Evolutionary conservation across 768 basidiomycete species (phyloP).

Genomic region (Crucibulum laeve): DNA sequence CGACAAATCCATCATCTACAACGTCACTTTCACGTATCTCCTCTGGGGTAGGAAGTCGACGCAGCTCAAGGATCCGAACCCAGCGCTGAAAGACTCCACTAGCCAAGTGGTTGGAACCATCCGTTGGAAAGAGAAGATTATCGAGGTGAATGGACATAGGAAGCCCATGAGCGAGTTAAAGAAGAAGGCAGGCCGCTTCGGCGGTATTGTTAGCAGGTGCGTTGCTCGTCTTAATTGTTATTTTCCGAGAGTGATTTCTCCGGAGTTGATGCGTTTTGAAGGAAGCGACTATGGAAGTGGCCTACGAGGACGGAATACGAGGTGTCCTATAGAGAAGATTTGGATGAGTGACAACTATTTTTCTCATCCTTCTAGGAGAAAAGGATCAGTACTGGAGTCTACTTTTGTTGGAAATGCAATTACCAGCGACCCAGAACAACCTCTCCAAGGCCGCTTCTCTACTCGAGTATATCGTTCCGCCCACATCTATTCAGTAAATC

Average conservation of each 20-base stretch:
- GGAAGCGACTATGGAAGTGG: slow-evolving; percentile 43
- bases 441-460: slow-evolving; percentile 31
- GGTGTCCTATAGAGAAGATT: slow-evolving; percentile 30
- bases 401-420: neutral
- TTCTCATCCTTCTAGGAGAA: no score
- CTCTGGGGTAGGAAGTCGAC: slow-evolving; percentile 40
- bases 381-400: slow-evolving; percentile 3
- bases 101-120: slow-evolving; percentile 39
- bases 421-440: neutral
- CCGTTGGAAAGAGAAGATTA: slow-evolving; percentile 44
- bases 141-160: slow-evolving; percentile 40
- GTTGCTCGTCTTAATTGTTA: slow-evolving; percentile 7
- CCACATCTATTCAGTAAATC: slow-evolving; percentile 43
- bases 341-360: slow-evolving; percentile 43
- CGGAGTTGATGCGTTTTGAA: slow-evolving; percentile 13
- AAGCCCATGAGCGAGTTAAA: slow-evolving; percentile 36
- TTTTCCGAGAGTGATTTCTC: neutral
- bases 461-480: slow-evolving; percentile 46
- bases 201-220: slow-evolving; percentile 31
- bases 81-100: slow-evolving; percentile 25
- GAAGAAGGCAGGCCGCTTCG: slow-evolving; percentile 30
- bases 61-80: slow-evolving; percentile 43
- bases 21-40: slow-evolving; percentile 36
- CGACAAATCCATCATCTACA: slow-evolving; percentile 42
- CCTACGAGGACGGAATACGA: slow-evolving; percentile 38